Evolutionary conservation across 2,329 filamentous ascomycete genomes (phyloP), one percentile per base, ranked within the genome.

Genomic region (Neopestalotiopsis sp.): DNA sequence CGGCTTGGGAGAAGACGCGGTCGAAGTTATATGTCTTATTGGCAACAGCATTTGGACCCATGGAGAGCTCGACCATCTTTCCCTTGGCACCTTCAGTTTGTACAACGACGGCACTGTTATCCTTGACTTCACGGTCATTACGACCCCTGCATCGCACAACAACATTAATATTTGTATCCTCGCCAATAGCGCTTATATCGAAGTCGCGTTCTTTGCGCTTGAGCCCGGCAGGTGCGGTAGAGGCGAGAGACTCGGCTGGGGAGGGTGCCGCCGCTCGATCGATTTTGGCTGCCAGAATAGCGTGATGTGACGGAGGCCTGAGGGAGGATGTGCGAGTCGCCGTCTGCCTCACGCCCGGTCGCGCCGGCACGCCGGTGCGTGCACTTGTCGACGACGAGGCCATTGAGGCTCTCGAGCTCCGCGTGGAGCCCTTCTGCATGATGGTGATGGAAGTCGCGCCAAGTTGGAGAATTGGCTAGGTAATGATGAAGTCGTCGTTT

Each of bases 21-120:
- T 99, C 96, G 79, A 99, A 99, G 72, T 92, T 91, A 79, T 99
- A 99, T 0, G 94, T 93, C 83, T 98, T 98, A 83, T 99, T 97
- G 84, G 92, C 97, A 68, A 98, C 83, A 42, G 96, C 93, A 80
- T 91, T 97, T 0, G 95, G 91, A 1, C 95, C 96, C 94, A 98
- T 97, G 3, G 92, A 95, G 62, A 99, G 82, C 73, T 97, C 92
- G 32, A 99, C 90, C 53, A 87, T 88, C 76, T 92, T 94, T 59
- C 95, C 94, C 81, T 93, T 95, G 70, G 94, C 90, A n/a, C 94
- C 94, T 74, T 96, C 93, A 3, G 95, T 95, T 30, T 88, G 90
- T 10, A 99, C 90, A 1, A 98, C 95, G 1, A 98, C 94, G 53
- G 94, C 93, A 78, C 94, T 98, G 81, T 97, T 99, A 80, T 99